A percentile compares a stretch with the other conserved stretches of the same genome.
Conservation (phyloP, 495 filamentous ascomycete species). For the Xylaria sp. region DNA sequence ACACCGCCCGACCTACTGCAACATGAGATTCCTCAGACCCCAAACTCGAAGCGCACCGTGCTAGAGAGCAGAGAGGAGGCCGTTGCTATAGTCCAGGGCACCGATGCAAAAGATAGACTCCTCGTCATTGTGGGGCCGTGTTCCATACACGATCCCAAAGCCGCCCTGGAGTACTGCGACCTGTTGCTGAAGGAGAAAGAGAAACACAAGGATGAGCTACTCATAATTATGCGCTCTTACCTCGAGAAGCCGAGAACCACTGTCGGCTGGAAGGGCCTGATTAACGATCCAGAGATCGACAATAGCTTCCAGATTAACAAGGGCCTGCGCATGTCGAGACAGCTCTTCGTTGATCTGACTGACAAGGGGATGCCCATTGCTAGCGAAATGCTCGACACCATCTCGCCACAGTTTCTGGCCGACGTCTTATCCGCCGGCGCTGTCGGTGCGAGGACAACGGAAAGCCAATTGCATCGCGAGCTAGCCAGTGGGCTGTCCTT, state of each 20-base stretch:
- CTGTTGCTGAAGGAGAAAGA: slow-evolving; percentile 80
- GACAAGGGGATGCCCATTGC: slow-evolving; percentile 97
- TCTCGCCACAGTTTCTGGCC: slow-evolving; percentile 97
- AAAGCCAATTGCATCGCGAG: slow-evolving; percentile 94
- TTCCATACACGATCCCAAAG: slow-evolving; percentile 93
- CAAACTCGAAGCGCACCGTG: slow-evolving; percentile 79
- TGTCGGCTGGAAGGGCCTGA: slow-evolving; percentile 98
- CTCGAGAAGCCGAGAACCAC: slow-evolving; percentile 99
- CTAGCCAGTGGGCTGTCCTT: slow-evolving; percentile 93
- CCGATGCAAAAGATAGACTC: slow-evolving; percentile 75
- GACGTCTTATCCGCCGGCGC: slow-evolving; percentile 92
- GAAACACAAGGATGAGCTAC: slow-evolving; percentile 86
- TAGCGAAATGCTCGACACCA: slow-evolving; percentile 98
- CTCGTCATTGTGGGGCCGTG: slow-evolving; percentile 96
- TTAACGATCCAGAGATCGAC: slow-evolving; percentile 99
- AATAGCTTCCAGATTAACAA: slow-evolving; percentile 99
- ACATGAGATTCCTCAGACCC: slow-evolving; percentile 86
- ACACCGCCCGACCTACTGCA: slow-evolving; percentile 94
- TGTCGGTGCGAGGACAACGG: slow-evolving; percentile 93
- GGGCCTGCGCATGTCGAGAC: slow-evolving; percentile 82
- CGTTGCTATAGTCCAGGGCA: slow-evolving; percentile 79
- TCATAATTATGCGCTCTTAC: slow-evolving; percentile 98
- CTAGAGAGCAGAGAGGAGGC: slow-evolving; percentile 81
- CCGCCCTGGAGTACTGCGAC: slow-evolving; percentile 93
- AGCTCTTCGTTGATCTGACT: slow-evolving; percentile 95